Evolutionary conservation across 2,329 filamentous ascomycete species (phyloP), one percentile per base, ranked within the genome.

Genomic region (Camptophora hylomeconis): DNA sequence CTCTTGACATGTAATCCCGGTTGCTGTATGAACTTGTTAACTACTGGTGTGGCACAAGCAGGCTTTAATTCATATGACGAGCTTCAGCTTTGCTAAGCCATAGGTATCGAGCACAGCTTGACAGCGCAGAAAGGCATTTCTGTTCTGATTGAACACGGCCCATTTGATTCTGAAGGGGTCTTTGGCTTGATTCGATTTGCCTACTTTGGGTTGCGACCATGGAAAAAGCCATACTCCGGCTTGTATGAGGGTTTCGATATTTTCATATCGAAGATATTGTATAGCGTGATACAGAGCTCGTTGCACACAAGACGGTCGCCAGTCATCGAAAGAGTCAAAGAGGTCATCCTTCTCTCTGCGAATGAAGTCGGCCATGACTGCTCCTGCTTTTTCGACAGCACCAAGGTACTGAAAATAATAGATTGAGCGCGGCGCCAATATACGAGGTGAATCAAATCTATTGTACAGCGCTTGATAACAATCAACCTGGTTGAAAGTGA

Each of bases 381-480:
- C 22, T 31, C 22, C 29, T 17, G n/a, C n/a, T n/a, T n/a, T n/a
- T n/a, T n/a, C n/a, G n/a, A n/a, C n/a, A n/a, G n/a, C n/a, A n/a
- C n/a, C n/a, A n/a, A n/a, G n/a, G n/a, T 7, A 26, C n/a, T 17
- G 15, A 16, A 20, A 11, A 17, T 17, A n/a, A 5, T 14, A 5
- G 20, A 31, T 13, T 16, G 20, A 31, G 9, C 22, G 19, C 20
- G n/a, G n/a, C n/a, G n/a, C n/a, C n/a, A n/a, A n/a, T n/a, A n/a
- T n/a, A n/a, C n/a, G 22, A 3, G 20, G 22, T 30, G 10, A 8
- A 3, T 19, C 4, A 8, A 5, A 6, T 15, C 17, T 22, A 22
- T 24, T 22, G 29, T 31, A 31, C 15, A 31, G 29, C 21, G 25
- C 23, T 26, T 24, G 29, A 31, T 26, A 31, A 24, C 21, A 31